Percentiles rank a stretch among this genome's conserved stretches.
Evolutionary conservation across 768 basidiomycete species (phyloP).

Genomic region (Gelatoporia subvermispora): DNA sequence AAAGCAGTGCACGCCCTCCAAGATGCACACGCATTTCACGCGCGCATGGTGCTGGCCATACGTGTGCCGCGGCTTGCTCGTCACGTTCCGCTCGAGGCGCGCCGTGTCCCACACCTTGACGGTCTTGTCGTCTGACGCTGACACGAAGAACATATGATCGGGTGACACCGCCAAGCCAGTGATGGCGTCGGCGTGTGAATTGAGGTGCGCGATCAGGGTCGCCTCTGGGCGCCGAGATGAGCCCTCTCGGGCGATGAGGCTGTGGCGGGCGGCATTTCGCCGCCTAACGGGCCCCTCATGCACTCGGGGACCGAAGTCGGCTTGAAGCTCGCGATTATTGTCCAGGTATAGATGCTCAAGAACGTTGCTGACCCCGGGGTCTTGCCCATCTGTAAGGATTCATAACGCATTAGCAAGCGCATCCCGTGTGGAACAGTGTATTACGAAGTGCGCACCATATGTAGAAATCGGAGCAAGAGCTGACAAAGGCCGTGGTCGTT

Average conservation of each 20-base stretch:
- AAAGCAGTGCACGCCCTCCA: slow-evolving; percentile 87
- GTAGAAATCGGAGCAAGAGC: slow-evolving; percentile 61
- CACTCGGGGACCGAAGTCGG: slow-evolving; percentile 89
- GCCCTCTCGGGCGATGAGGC: slow-evolving; percentile 62
- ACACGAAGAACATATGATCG: slow-evolving; percentile 92
- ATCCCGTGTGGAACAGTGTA: too few species aligned
- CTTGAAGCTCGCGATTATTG: slow-evolving; percentile 76
- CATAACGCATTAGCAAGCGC: not conserved
- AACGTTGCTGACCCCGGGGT: slow-evolving; percentile 83
- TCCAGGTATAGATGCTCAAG: slow-evolving; percentile 89
- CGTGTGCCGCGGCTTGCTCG: slow-evolving; percentile 57
- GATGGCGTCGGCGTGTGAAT: slow-evolving; percentile 76
- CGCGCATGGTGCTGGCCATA: slow-evolving; percentile 65
- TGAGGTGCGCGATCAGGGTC: slow-evolving; percentile 77
- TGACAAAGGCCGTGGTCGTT: slow-evolving; percentile 46
- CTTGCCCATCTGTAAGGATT: slow-evolving; percentile 66
- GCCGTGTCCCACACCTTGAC: slow-evolving; percentile 92
- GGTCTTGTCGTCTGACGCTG: slow-evolving; percentile 90
- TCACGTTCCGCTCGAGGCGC: slow-evolving; percentile 90
- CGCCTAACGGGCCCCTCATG: slow-evolving; percentile 78
- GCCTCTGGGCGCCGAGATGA: slow-evolving; percentile 62
- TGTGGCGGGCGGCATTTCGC: slow-evolving; percentile 67
- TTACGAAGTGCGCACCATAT: slow-evolving; percentile 47
- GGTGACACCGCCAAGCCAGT: slow-evolving; percentile 84
- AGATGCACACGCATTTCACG: slow-evolving; percentile 65